phyloP scores from a whole-genome alignment of 2,329 filamentous ascomycete genomes.

The Neurospora crassa region DNA sequence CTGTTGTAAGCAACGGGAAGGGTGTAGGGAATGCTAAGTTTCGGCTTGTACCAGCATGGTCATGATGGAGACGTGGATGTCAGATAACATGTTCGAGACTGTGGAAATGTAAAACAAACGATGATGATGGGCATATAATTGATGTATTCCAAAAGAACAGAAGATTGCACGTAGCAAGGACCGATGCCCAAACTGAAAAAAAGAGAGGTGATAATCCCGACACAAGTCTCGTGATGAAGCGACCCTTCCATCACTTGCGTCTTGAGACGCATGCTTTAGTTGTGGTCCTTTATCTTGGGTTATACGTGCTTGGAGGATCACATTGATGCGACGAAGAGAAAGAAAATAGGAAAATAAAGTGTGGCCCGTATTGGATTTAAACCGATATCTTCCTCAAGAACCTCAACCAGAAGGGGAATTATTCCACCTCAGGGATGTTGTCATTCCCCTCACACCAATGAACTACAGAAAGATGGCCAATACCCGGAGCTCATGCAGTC shows the following conservation, averaged over 20 bases:
- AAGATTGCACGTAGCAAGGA: not conserved
- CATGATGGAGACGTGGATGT: not conserved
- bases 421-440: not conserved
- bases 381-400: not conserved
- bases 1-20: not conserved
- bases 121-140: not conserved
- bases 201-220: not conserved
- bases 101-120: fast-evolving
- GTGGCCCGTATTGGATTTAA: not conserved
- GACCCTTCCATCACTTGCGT: not conserved
- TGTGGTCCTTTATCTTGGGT: not conserved
- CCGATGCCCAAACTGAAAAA: not conserved
- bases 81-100: not conserved
- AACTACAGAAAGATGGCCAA: not conserved
- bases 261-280: not conserved
- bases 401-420: not conserved
- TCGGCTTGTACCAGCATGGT: not conserved
- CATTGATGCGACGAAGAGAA: too few species aligned
- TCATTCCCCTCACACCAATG: not conserved
- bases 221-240: not conserved
- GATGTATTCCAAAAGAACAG: not conserved
- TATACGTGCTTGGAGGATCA: not conserved
- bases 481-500: not conserved
- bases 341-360: not conserved
- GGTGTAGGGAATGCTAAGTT: not conserved